Percentiles rank a stretch among this genome's conserved stretches.
Conservation (phyloP, 2,329 filamentous ascomycete genomes). For the Ilyonectria destructans region DNA sequence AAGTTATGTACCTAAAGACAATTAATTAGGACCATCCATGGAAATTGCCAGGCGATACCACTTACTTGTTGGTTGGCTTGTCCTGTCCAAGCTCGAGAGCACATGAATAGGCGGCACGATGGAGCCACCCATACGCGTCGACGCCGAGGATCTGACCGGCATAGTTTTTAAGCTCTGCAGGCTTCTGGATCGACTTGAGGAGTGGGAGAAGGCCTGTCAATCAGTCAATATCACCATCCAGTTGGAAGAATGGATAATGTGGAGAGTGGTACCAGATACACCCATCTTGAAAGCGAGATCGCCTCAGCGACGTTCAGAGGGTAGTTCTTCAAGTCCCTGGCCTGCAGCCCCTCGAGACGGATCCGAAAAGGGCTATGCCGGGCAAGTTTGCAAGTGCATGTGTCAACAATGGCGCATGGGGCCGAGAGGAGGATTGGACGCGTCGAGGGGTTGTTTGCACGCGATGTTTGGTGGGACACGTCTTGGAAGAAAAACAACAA, state of each 20-base stretch:
- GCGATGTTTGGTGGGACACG: slow-evolving; percentile 38
- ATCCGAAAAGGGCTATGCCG: slow-evolving; percentile 40
- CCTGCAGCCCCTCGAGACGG: slow-evolving; percentile 40
- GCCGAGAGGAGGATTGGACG: slow-evolving; percentile 33
- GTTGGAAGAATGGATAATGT: neutral
- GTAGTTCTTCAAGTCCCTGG: slow-evolving; percentile 29
- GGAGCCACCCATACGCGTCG: slow-evolving; percentile 98
- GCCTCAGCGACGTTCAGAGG: slow-evolving; percentile 31
- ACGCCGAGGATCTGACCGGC: slow-evolving; percentile 92
- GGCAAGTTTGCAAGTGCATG: slow-evolving; percentile 30
- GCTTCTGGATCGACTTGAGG: slow-evolving; percentile 96
- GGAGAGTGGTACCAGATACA: slow-evolving; percentile 53
- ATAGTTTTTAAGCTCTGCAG: slow-evolving; percentile 89
- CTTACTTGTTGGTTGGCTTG: slow-evolving; percentile 89
- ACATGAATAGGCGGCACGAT: slow-evolving; percentile 91
- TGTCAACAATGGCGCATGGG: slow-evolving; percentile 39
- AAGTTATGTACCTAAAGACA: slow-evolving; percentile 83
- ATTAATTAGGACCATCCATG: slow-evolving; percentile 19
- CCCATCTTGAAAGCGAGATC: slow-evolving; percentile 52
- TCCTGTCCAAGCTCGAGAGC: slow-evolving; percentile 91
- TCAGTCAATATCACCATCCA: slow-evolving; percentile 39
- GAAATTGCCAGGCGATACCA: slow-evolving; percentile 26
- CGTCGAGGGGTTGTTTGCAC: slow-evolving; percentile 42
- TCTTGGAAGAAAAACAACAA: slow-evolving; percentile 21
- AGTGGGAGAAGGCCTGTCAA: slow-evolving; percentile 85